phyloP scores from a whole-genome alignment of 805 yeast species.

The Metschnikowia similis region DNA sequence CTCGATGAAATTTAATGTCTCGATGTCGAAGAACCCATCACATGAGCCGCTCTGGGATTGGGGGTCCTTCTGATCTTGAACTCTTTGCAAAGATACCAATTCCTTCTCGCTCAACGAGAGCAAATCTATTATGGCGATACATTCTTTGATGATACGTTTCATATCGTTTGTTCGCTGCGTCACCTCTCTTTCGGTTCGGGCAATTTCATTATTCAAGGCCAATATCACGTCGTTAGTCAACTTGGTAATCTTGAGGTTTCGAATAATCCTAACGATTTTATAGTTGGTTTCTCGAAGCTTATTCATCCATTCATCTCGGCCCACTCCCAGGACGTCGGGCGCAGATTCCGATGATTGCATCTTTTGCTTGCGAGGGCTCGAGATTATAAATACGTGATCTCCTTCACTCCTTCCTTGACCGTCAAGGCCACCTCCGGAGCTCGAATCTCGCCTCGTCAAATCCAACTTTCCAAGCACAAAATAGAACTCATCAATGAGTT shows the following conservation, averaged over 20 bases:
- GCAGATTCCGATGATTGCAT: background rate
- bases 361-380: constrained; percentile 16
- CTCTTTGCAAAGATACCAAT: constrained; percentile 29
- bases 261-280: constrained; percentile 31
- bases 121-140: constrained; percentile 23
- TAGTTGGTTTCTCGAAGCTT: constrained; percentile 35
- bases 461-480: constrained; percentile 19
- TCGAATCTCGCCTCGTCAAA: constrained; percentile 10
- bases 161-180: constrained; percentile 22
- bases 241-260: constrained; percentile 34
- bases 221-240: constrained; percentile 28
- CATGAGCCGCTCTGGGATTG: constrained; percentile 10
- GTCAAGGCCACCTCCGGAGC: constrained; percentile 6
- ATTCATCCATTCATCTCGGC: constrained; percentile 18
- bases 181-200: constrained; percentile 24
- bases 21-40: constrained; percentile 36
- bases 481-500: constrained; percentile 31
- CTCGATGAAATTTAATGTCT: constrained; percentile 33
- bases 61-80: constrained; percentile 13
- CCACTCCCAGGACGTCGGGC: background rate
- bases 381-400: constrained; percentile 15
- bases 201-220: constrained; percentile 23
- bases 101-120: constrained; percentile 33
- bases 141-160: constrained; percentile 19
- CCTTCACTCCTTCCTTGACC: constrained; percentile 4